A percentile compares a stretch with the other conserved stretches of the same genome.
Conservation (phyloP, 495 filamentous ascomycete genomes). For the Xylaria cubensis region DNA sequence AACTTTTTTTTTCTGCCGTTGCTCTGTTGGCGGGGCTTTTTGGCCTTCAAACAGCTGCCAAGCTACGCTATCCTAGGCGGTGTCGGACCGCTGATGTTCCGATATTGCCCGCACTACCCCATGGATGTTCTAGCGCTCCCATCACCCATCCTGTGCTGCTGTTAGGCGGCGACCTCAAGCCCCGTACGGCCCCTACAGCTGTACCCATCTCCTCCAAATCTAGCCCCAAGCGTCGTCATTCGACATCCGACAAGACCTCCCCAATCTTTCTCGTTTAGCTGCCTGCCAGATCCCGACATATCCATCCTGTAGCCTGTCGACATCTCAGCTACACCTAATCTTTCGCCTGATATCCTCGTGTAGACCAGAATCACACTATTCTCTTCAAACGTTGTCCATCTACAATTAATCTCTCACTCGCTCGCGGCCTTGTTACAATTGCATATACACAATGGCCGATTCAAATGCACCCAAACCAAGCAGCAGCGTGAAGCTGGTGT, state of each 20-base stretch:
- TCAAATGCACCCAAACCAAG: conserved; percentile 84
- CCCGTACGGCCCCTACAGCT: conserved; percentile 9
- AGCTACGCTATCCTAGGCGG: conserved; percentile 30
- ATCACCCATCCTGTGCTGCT: background rate
- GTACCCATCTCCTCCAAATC: conserved; percentile 30
- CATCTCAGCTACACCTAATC: conserved; percentile 17
- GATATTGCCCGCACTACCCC: conserved; percentile 9
- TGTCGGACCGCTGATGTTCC: conserved; percentile 37
- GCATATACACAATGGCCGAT: conserved; percentile 53
- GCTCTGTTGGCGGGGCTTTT: conserved; percentile 21
- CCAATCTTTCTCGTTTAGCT: conserved; percentile 12
- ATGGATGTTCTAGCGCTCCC: conserved; percentile 1
- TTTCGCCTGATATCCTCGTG: conserved; percentile 10
- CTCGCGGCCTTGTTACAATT: background rate
- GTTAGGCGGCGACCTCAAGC: background rate
- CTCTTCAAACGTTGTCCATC: background rate
- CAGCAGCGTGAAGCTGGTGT: conserved; percentile 98
- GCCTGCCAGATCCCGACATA: conserved; percentile 15
- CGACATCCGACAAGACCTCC: conserved; percentile 34
- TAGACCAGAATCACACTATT: conserved; percentile 12
- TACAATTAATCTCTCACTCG: background rate
- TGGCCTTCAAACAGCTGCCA: background rate
- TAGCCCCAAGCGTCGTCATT: conserved; percentile 39
- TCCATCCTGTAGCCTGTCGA: conserved; percentile 8
- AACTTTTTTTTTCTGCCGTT: conserved; percentile 43